Percentiles rank a stretch among this genome's conserved stretches.
phyloP scores from a whole-genome alignment of 139 green algal species.

The Zygnema circumcarinatum region DNA sequence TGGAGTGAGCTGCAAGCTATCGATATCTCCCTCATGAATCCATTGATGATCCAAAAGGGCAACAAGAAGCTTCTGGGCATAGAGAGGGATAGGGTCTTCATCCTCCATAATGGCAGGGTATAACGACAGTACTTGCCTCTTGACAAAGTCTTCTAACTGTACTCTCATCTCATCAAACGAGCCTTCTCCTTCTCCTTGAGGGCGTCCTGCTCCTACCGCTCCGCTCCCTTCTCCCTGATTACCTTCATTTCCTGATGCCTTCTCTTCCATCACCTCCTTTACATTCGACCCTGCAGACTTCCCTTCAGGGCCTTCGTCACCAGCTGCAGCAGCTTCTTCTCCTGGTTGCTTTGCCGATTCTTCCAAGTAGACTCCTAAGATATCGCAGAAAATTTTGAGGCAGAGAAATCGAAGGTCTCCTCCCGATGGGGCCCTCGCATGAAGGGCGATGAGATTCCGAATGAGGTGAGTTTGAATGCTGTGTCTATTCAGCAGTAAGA shows the following conservation, averaged over 20 bases:
- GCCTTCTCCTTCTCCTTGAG: neutral
- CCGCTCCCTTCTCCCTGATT: neutral
- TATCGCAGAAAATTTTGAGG: slow-evolving; percentile 85
- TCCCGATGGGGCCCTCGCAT: neutral
- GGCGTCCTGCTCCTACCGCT: neutral
- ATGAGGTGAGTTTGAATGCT: neutral
- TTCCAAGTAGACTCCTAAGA: slow-evolving; percentile 62
- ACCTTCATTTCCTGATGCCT: neutral
- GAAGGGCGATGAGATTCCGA: neutral
- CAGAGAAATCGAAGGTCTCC: slow-evolving; percentile 84
- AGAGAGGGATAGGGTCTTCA: slow-evolving; percentile 88
- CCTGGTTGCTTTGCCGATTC: neutral
- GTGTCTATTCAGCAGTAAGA: slow-evolving; percentile 68
- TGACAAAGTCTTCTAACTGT: neutral
- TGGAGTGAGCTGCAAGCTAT: slow-evolving; percentile 69
- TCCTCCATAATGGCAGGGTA: slow-evolving; percentile 79
- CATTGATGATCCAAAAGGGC: slow-evolving; percentile 60
- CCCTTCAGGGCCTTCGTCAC: neutral
- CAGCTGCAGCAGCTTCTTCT: neutral
- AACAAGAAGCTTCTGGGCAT: slow-evolving; percentile 83
- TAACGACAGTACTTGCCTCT: slow-evolving; percentile 73
- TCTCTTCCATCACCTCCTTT: neutral
- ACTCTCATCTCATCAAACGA: neutral
- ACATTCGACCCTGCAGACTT: neutral
- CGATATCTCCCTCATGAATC: slow-evolving; percentile 53